Conservation (phyloP, 1,139 yeast genomes). For the Geotrichum restrictum region DNA sequence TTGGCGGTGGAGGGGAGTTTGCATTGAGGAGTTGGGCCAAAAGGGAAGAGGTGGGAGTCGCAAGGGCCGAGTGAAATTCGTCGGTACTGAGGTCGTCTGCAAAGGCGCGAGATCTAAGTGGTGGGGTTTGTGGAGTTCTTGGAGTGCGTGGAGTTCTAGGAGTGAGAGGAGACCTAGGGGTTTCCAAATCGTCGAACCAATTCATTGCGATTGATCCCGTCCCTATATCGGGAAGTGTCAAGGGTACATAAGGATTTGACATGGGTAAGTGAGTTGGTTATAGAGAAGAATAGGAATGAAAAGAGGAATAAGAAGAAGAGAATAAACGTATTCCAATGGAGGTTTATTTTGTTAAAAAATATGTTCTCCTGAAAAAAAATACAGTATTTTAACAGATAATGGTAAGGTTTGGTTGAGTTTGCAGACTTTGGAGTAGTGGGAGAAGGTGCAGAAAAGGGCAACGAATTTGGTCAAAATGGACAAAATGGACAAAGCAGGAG, state of each 20-base stretch:
- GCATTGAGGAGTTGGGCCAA: background rate
- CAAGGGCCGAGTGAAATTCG: background rate
- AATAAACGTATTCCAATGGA: no score
- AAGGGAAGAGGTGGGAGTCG: background rate
- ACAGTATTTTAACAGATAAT: no score
- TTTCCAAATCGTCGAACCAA: constrained; percentile 4
- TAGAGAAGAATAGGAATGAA: background rate
- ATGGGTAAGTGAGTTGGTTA: background rate
- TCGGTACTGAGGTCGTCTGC: background rate
- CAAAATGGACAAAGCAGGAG: no score
- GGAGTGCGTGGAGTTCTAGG: background rate
- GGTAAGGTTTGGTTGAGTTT: no score
- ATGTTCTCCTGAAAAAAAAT: no score
- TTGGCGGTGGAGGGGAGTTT: constrained; percentile 3
- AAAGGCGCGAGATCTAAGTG: background rate
- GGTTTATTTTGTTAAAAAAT: no score
- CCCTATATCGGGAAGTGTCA: background rate
- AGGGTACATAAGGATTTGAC: background rate
- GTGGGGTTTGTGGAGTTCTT: constrained; percentile 1
- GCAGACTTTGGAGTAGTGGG: no score
- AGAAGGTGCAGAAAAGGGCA: no score
- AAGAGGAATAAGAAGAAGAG: background rate
- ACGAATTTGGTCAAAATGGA: no score
- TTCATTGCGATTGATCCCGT: background rate
- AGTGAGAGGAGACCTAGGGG: background rate